These are phyloP conservation scores for Scutellaria minor DNA, from an alignment of 257 asterid species.

Conservation along the genomic window DNA sequence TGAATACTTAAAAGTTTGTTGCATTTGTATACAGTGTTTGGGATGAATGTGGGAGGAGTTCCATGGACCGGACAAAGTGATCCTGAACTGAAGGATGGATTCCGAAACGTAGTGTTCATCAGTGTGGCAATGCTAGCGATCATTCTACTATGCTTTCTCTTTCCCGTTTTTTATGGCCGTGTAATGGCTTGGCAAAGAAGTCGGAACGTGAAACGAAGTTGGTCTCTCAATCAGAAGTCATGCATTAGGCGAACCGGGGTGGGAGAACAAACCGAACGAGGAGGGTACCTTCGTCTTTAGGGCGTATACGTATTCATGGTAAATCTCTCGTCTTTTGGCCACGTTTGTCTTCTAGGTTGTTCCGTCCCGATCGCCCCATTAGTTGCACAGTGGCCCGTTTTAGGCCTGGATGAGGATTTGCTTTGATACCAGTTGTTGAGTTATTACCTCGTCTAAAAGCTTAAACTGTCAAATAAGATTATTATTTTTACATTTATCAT, in stretches of 20 bases:
- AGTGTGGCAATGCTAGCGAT: slow-evolving; percentile 61
- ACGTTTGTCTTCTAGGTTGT: too few relatives aligned
- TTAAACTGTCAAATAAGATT: too few relatives aligned
- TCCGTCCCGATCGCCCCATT: too few relatives aligned
- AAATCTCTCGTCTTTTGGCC: too few relatives aligned
- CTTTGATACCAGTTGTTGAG: too few relatives aligned
- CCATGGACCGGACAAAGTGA: slow-evolving; percentile 90
- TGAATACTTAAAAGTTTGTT: too few relatives aligned
- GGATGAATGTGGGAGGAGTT: slow-evolving; percentile 99
- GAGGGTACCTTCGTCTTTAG: slow-evolving; percentile 67
- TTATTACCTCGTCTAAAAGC: too few relatives aligned
- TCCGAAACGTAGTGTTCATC: slow-evolving; percentile 68
- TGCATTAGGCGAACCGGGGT: slow-evolving; percentile 46
- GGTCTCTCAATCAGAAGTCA: slow-evolving; percentile 71
- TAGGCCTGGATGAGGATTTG: too few relatives aligned
- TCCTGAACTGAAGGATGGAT: slow-evolving; percentile 73
- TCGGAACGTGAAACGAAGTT: slow-evolving; percentile 49
- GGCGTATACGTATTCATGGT: too few relatives aligned
- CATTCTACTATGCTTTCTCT: slow-evolving; percentile 81
- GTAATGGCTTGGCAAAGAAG: slow-evolving; percentile 65
- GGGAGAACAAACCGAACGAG: slow-evolving; percentile 48
- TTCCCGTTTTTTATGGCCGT: slow-evolving; percentile 69
- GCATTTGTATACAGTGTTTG: slow-evolving; percentile 57
- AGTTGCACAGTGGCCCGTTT: too few relatives aligned
- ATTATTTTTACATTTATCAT: too few relatives aligned